These are phyloP conservation scores for Pythium rhizo-oryzae DNA, from an alignment of 352 stramenopile genomes.

Conservation along the genomic window DNA sequence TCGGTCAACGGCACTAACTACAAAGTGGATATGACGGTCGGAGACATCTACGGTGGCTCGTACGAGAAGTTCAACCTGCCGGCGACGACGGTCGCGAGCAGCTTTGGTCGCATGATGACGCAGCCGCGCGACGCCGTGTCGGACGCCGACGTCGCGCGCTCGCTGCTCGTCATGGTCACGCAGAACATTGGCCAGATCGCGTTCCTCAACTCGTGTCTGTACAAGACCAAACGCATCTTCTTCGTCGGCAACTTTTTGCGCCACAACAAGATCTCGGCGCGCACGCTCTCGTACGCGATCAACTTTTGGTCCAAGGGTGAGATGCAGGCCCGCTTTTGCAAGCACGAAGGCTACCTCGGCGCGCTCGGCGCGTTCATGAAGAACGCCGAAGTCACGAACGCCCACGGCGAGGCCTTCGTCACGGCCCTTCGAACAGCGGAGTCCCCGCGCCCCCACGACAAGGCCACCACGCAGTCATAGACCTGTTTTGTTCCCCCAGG, in stretches of 20 bases:
- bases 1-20: conserved; percentile 80
- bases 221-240: conserved; percentile 97
- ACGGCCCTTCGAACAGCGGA: conserved; percentile 36
- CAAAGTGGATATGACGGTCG: conserved; percentile 97
- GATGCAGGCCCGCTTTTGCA: conserved; percentile 93
- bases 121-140: conserved; percentile 68
- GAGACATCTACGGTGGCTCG: conserved; percentile 98
- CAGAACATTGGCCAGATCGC: conserved; percentile 98
- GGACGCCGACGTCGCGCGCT: conserved; percentile 96
- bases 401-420: conserved; percentile 66
- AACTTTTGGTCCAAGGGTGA: conserved; percentile 98
- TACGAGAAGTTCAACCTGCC: conserved; percentile 95
- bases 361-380: conserved; percentile 97
- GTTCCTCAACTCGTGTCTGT: conserved; percentile 98
- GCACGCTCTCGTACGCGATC: conserved; percentile 95
- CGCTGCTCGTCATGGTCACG: conserved; percentile 98
- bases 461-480: too few relatives aligned
- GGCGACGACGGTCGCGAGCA: conserved; percentile 94
- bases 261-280: conserved; percentile 96
- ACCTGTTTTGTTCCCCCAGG: background rate
- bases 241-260: conserved; percentile 98
- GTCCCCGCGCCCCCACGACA: conserved; percentile 12
- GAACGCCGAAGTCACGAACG: conserved; percentile 74
- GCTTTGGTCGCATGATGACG: conserved; percentile 94
- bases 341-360: conserved; percentile 98